Evolutionary conservation across 2,329 filamentous ascomycete species (phyloP).

Genomic region (Cercospora sojina): DNA sequence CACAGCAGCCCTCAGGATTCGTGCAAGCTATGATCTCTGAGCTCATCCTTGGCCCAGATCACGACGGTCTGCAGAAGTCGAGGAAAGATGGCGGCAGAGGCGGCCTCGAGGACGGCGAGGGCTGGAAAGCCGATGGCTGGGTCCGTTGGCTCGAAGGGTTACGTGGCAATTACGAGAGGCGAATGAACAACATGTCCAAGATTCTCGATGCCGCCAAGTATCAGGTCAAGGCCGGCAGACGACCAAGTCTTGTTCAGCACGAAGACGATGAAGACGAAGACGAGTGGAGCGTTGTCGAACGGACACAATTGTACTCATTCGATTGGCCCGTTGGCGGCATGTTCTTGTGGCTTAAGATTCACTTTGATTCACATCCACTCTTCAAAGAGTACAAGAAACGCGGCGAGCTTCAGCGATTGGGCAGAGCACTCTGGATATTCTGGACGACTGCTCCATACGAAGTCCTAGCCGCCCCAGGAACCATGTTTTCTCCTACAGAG

Average conservation of each 20-base stretch:
- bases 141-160: constrained; percentile 87
- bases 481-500: constrained; percentile 68
- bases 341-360: constrained; percentile 81
- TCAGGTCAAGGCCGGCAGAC: constrained; percentile 61
- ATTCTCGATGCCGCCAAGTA: constrained; percentile 68
- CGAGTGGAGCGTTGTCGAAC: constrained; percentile 75
- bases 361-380: constrained; percentile 72
- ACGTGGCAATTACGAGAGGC: constrained; percentile 76
- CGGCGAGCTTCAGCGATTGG: constrained; percentile 49
- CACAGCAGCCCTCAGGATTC: constrained; percentile 85
- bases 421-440: constrained; percentile 67
- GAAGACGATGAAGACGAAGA: constrained; percentile 42
- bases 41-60: constrained; percentile 69
- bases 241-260: constrained; percentile 35
- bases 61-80: constrained; percentile 47
- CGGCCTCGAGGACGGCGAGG: constrained; percentile 53
- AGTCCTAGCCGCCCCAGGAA: constrained; percentile 69
- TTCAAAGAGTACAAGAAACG: constrained; percentile 51
- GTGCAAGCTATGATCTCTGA: constrained; percentile 80
- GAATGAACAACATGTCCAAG: constrained; percentile 77
- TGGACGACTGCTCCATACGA: constrained; percentile 67
- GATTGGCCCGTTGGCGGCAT: constrained; percentile 81
- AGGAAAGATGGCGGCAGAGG: constrained; percentile 45
- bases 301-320: constrained; percentile 72
- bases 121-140: constrained; percentile 84